Evolutionary conservation across 768 basidiomycete genomes (phyloP).

Genomic region (Agrocybe praecox): DNA sequence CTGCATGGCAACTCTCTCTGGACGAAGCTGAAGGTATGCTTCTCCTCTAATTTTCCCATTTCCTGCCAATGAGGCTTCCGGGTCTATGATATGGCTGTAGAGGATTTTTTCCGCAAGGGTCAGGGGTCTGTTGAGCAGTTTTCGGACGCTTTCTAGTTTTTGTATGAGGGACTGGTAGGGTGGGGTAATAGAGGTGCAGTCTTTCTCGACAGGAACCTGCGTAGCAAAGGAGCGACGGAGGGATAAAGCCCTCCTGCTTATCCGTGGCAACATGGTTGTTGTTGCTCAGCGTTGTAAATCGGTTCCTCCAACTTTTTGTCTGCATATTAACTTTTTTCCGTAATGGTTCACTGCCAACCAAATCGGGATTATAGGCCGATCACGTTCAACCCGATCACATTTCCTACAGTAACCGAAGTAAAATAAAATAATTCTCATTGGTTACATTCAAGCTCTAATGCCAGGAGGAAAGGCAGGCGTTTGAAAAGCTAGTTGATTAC

Average conservation of each 20-base stretch:
- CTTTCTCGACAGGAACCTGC: constrained; percentile 40
- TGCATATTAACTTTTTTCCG: neutral
- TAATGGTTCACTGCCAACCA: neutral
- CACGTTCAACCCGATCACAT: neutral
- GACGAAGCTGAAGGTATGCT: constrained; percentile 86
- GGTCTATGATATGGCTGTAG: constrained; percentile 88
- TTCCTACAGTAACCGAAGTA: neutral
- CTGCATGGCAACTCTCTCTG: constrained; percentile 97
- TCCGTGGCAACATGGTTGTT: constrained; percentile 28
- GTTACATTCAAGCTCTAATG: neutral
- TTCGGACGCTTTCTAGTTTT: constrained; percentile 71
- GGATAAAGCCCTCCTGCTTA: constrained; percentile 22
- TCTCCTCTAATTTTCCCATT: constrained; percentile 80
- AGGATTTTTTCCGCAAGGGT: constrained; percentile 98
- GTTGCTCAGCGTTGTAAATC: neutral
- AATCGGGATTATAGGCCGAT: neutral
- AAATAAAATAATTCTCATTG: neutral
- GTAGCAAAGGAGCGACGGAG: constrained; percentile 38
- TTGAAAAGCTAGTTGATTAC: constrained; percentile 31
- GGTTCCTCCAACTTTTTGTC: neutral
- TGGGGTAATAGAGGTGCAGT: constrained; percentile 73
- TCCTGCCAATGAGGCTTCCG: constrained; percentile 66
- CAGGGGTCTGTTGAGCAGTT: constrained; percentile 75
- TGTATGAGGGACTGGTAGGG: constrained; percentile 74
- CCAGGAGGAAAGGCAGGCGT: too few species aligned